Conservation (phyloP, 1,284 basidiomycete species). For the Pseudozyma flocculosa region DNA sequence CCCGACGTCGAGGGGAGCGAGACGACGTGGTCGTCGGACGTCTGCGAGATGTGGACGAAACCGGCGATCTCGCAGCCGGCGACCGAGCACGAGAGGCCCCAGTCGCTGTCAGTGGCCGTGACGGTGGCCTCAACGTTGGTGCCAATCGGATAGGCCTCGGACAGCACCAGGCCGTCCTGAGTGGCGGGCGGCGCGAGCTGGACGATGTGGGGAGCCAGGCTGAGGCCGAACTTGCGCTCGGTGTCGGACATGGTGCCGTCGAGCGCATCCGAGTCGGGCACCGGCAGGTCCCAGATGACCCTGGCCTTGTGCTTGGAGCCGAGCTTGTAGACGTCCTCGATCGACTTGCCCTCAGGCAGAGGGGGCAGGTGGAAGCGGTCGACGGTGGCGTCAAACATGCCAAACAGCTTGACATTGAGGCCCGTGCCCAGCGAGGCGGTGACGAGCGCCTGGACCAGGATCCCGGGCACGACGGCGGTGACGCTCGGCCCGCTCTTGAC, state of each 20-base stretch:
- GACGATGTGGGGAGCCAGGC: constrained; percentile 43
- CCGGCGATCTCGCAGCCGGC: constrained; percentile 32
- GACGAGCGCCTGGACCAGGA: constrained; percentile 79
- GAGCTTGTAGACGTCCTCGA: constrained; percentile 65
- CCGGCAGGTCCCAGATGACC: constrained; percentile 68
- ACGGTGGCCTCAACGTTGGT: constrained; percentile 39
- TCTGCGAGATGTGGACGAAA: constrained; percentile 72
- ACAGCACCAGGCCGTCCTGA: constrained; percentile 19
- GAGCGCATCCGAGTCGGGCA: constrained; percentile 18
- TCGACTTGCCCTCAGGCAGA: constrained; percentile 46
- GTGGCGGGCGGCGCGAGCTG: constrained; percentile 33
- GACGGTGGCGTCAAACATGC: constrained; percentile 89
- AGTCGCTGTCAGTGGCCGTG: constrained; percentile 40
- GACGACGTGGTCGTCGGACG: constrained; percentile 85
- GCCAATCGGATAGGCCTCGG: constrained; percentile 48
- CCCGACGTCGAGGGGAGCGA: constrained; percentile 65
- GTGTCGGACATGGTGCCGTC: constrained; percentile 33
- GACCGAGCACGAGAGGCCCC: constrained; percentile 50
- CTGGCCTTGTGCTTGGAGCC: constrained; percentile 71
- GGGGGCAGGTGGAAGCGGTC: constrained; percentile 75
- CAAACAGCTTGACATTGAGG: constrained; percentile 84
- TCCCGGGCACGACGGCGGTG: constrained; percentile 81
- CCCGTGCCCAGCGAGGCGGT: constrained; percentile 78
- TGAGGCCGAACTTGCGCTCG: constrained; percentile 51
- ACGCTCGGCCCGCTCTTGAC: constrained; percentile 60